These are phyloP conservation scores for Gamsiella multidivaricata DNA, from an alignment of 192 early-diverging fungal genomes.

Conservation along the genomic window DNA sequence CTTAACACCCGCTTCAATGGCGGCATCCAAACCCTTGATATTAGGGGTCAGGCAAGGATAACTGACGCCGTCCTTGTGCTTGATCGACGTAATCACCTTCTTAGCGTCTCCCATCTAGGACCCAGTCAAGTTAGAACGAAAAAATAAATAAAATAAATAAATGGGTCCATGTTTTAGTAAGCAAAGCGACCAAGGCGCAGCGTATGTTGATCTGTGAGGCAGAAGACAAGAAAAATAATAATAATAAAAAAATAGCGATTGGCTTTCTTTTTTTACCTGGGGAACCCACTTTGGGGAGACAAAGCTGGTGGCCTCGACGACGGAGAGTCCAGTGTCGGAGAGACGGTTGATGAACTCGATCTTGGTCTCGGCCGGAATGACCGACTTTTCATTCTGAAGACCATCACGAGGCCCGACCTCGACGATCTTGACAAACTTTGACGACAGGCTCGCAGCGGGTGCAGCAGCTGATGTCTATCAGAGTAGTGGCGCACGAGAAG, in stretches of 20 bases:
- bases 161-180: not conserved
- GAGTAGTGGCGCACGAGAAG: too few relatives aligned
- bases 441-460: conserved; percentile 19
- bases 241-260: not conserved
- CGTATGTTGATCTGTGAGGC: not conserved
- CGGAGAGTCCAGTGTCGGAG: conserved; percentile 79
- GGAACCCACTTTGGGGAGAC: conserved; percentile 98
- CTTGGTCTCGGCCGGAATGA: conserved; percentile 85
- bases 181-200: not conserved
- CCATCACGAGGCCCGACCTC: conserved; percentile 98
- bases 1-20: conserved; percentile 79
- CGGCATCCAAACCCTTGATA: conserved; percentile 82
- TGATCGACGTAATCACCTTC: conserved; percentile 79
- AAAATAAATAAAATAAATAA: not conserved
- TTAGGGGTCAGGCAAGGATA: conserved; percentile 96
- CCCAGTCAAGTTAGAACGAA: not conserved
- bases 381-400: conserved; percentile 92
- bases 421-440: conserved; percentile 83
- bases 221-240: not conserved
- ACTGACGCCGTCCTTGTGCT: conserved; percentile 67
- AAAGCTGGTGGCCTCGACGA: conserved; percentile 93
- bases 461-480: conserved; percentile 24
- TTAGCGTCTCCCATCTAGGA: conserved; percentile 87
- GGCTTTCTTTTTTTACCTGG: conserved; percentile 60
- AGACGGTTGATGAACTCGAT: conserved; percentile 89